Evolutionary conservation across 1,284 basidiomycete genomes (phyloP), one percentile per base, ranked within the genome.

Genomic region (Xerocomus cyaneibrunnescens): DNA sequence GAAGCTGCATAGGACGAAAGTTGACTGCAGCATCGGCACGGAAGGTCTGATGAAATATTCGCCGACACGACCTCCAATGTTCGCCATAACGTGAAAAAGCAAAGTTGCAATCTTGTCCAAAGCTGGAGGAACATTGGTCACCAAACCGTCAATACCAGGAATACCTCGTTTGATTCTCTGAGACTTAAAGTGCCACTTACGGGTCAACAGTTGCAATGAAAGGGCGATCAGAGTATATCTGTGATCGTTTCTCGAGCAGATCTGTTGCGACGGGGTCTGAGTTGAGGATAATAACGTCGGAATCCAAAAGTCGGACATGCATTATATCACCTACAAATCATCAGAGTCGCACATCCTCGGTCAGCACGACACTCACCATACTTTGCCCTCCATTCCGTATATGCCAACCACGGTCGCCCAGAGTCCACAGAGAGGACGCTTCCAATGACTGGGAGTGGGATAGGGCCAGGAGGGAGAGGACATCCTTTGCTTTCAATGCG

Each of bases 151-250:
- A 1, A 23, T 47, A 3, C 13, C 5, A 14, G 16, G 14, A 27
- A 25, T 4, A 16, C 1, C 5, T 6, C 27, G 27, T 27, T 17
- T 31, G 16, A 16, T 16, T n/a, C n/a, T n/a, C n/a, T n/a, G n/a
- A 12, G 32, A 17, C 4, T 17, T 9, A 23, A 21, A 12, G 5
- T 8, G 3, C 3, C 7, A 44, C 53, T 36, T 27, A 59, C 53
- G 35, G 54, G 3, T n/a, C 37, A 16, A 39, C 5, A 3, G 53
- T 58, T 13, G 47, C 42, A 7, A 54, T 12, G 13, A 50, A 52
- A 1, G 59, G 59, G 7, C 56, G 58, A 9, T 60, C 51, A 1
- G 58, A 59, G 30, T 53, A 56, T 32, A 51, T 50, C 2, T 40
- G 42, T 7, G 59, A 56, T 32, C 59, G 49, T 34, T 60, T 60